These are phyloP conservation scores for Jasminum sambac DNA, from an alignment of 257 asterid species.

Conservation along the genomic window DNA sequence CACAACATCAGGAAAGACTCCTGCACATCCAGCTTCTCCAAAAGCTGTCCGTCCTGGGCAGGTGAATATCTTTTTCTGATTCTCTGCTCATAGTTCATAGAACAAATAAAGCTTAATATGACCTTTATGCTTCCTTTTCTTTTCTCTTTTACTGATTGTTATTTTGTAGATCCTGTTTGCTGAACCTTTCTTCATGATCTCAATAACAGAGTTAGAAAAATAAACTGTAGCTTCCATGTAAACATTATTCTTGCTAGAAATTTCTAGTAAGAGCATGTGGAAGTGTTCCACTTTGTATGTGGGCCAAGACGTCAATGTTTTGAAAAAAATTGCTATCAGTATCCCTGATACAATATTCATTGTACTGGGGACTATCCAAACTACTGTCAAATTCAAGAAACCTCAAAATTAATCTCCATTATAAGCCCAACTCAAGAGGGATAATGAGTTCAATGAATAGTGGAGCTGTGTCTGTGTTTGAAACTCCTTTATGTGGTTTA, in stretches of 20 bases:
- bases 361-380: background rate
- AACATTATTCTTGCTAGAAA: background rate
- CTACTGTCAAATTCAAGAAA: background rate
- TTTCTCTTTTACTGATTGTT: background rate
- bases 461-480: background rate
- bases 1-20: constrained; percentile 45
- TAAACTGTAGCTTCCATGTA: background rate
- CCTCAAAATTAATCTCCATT: background rate
- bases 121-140: constrained; percentile 1
- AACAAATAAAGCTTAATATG: constrained; percentile 5
- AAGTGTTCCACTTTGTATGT: background rate
- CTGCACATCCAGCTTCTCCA: constrained; percentile 75
- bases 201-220: background rate
- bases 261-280: background rate
- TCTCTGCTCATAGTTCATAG: constrained; percentile 8
- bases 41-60: constrained; percentile 97
- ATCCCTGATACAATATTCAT: background rate
- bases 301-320: background rate
- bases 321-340: background rate
- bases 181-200: background rate
- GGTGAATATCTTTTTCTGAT: constrained; percentile 43
- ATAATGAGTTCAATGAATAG: background rate
- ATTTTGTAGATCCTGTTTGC: background rate
- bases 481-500: constrained; percentile 15
- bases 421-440: background rate